phyloP scores from a whole-genome alignment of 2,329 filamentous ascomycete species.

The Cladosporium sp. region DNA sequence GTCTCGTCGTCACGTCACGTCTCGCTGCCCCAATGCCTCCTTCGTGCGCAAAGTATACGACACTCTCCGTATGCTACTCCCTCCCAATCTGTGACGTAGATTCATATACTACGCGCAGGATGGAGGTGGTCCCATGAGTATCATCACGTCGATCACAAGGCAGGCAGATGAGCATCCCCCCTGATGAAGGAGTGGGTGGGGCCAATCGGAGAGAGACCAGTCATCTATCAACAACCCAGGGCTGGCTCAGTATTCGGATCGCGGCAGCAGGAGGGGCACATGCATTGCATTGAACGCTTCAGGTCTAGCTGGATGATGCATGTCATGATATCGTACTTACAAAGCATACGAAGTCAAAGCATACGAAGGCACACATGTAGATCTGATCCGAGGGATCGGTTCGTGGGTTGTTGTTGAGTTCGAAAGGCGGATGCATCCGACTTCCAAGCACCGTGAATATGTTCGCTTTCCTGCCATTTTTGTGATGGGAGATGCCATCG shows the following conservation, averaged over 20 bases:
- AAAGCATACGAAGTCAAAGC: not conserved
- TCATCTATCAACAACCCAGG: not conserved
- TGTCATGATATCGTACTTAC: not conserved
- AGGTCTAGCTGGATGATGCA: not conserved
- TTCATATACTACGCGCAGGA: too few species aligned
- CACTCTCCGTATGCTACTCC: too few species aligned
- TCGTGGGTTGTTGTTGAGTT: not conserved
- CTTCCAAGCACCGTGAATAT: not conserved
- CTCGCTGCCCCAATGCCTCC: not conserved
- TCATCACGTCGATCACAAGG: not conserved
- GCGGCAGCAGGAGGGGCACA: not conserved
- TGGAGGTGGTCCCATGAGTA: not conserved
- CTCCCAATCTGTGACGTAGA: too few species aligned
- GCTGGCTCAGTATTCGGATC: not conserved
- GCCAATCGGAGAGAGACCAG: not conserved
- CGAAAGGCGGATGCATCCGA: not conserved
- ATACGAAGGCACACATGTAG: not conserved
- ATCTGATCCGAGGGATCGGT: not conserved
- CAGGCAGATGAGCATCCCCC: not conserved
- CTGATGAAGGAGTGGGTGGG: not conserved
- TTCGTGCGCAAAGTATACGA: too few species aligned
- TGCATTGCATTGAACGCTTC: not conserved
- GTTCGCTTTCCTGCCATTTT: not conserved
- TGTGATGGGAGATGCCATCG: not conserved
- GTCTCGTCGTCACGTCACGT: not conserved